phyloP scores from a whole-genome alignment of 2,329 filamentous ascomycete species.

The Salinomyces thailandicus region DNA sequence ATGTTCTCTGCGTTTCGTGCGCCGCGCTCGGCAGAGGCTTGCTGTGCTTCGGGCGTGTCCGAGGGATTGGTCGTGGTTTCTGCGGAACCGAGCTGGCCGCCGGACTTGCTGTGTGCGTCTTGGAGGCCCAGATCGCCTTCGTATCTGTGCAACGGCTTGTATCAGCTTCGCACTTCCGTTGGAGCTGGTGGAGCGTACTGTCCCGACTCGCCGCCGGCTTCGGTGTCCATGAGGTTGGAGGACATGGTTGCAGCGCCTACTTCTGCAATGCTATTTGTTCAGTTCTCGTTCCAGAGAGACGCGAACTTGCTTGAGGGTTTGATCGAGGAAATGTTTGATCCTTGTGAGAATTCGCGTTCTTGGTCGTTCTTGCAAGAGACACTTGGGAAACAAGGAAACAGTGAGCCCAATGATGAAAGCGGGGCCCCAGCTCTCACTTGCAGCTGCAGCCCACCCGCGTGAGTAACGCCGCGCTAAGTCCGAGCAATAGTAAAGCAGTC shows the following conservation, averaged over 20 bases:
- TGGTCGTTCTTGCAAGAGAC: too few species aligned
- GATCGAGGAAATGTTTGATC: background rate
- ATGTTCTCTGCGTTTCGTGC: constrained; percentile 43
- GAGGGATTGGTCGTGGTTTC: constrained; percentile 24
- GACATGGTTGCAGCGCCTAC: constrained; percentile 34
- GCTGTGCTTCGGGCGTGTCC: constrained; percentile 21
- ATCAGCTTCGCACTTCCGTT: background rate
- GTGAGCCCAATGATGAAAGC: constrained; percentile 7
- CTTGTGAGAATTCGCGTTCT: too few species aligned
- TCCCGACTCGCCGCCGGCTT: constrained; percentile 38
- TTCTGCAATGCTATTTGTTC: background rate
- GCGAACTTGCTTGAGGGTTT: background rate
- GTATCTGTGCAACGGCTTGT: constrained; percentile 35
- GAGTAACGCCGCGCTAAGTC: constrained; percentile 22
- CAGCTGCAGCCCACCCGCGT: constrained; percentile 1
- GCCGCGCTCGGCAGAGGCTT: constrained; percentile 28
- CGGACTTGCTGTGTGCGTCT: constrained; percentile 41
- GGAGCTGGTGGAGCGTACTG: constrained; percentile 34
- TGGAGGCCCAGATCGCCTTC: constrained; percentile 45
- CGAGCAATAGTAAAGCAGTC: constrained; percentile 6
- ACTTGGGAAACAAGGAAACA: too few species aligned
- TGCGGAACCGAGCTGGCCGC: constrained; percentile 43
- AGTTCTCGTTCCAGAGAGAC: background rate
- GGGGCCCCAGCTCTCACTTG: constrained; percentile 4
- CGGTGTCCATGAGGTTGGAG: constrained; percentile 47